Evolutionary conservation across 441 rosid species (phyloP).

Genomic region (Rhodomyrtus psidioides): DNA sequence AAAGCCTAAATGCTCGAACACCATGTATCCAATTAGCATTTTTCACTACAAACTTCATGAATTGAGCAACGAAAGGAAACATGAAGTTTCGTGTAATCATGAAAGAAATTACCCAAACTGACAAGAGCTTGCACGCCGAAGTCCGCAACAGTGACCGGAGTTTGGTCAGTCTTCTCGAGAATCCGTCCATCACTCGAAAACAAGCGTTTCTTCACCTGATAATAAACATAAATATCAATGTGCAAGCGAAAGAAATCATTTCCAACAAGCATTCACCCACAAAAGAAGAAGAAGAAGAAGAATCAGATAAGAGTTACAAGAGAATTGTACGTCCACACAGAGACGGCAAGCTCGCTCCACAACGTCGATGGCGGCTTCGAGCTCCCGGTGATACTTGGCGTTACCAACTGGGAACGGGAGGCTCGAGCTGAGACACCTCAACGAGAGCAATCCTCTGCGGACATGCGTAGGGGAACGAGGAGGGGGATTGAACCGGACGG

Average conservation of each 20-base stretch:
- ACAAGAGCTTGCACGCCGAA: slow-evolving; percentile 90
- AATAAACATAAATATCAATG: background rate
- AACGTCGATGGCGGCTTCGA: slow-evolving; percentile 59
- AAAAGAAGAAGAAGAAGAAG: background rate
- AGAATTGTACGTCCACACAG: slow-evolving; percentile 51
- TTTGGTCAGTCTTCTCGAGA: slow-evolving; percentile 69
- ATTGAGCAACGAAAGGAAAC: background rate
- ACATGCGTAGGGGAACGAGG: slow-evolving; percentile 7
- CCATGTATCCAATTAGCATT: background rate
- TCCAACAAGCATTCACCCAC: background rate
- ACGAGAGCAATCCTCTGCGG: slow-evolving; percentile 25
- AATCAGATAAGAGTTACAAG: background rate
- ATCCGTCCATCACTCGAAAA: slow-evolving; percentile 40
- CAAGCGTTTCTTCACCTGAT: slow-evolving; percentile 52
- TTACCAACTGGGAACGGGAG: slow-evolving; percentile 55
- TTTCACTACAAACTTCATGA: background rate
- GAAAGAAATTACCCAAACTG: slow-evolving; percentile 46
- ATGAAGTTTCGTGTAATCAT: background rate
- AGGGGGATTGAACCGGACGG: slow-evolving; percentile 23
- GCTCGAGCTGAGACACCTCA: slow-evolving; percentile 46
- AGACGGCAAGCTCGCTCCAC: slow-evolving; percentile 84
- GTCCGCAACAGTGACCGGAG: slow-evolving; percentile 85
- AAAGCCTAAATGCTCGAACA: background rate
- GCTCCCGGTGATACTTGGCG: slow-evolving; percentile 63
- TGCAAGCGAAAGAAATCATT: background rate